Evolutionary conservation across 345 rosid species (phyloP).

Genomic region (Nephelium lappaceum): DNA sequence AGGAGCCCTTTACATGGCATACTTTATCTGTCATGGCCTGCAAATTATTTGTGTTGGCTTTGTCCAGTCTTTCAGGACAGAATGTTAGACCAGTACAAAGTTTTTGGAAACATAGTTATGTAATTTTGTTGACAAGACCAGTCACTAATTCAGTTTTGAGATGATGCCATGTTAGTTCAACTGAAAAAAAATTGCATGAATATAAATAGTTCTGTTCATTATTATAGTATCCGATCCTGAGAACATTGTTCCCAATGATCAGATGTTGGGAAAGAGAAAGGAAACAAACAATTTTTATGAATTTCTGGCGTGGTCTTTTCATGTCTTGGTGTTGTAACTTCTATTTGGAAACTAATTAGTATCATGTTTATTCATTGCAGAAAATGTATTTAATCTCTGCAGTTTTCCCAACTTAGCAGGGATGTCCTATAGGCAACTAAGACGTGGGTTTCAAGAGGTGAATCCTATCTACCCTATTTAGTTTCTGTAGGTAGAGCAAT

Average conservation of each 20-base stretch:
- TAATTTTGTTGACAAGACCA: not conserved
- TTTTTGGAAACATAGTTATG: not conserved
- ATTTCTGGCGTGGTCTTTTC: not conserved
- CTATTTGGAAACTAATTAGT: conserved; percentile 29
- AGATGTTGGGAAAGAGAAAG: not conserved
- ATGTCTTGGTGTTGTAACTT: conserved; percentile 10
- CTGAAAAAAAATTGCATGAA: not conserved
- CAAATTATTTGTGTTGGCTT: not conserved
- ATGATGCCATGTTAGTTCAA: not conserved
- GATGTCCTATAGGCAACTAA: conserved; percentile 61
- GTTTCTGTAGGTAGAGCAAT: conserved; percentile 13
- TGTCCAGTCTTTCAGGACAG: not conserved
- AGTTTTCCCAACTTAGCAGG: conserved; percentile 83
- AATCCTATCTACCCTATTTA: conserved; percentile 10
- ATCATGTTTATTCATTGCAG: conserved; percentile 54
- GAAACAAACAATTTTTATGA: too few species aligned
- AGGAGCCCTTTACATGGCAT: not conserved
- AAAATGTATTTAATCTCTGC: conserved; percentile 86
- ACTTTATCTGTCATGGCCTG: not conserved
- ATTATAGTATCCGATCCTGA: too few species aligned
- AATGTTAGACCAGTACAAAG: not conserved
- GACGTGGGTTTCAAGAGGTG: conserved; percentile 82
- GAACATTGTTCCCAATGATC: not conserved
- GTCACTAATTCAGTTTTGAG: not conserved
- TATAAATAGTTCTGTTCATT: not conserved